Percentiles rank a stretch among this genome's conserved stretches.
phyloP scores from a whole-genome alignment of 441 rosid genomes.

The Corymbia citriodora region DNA sequence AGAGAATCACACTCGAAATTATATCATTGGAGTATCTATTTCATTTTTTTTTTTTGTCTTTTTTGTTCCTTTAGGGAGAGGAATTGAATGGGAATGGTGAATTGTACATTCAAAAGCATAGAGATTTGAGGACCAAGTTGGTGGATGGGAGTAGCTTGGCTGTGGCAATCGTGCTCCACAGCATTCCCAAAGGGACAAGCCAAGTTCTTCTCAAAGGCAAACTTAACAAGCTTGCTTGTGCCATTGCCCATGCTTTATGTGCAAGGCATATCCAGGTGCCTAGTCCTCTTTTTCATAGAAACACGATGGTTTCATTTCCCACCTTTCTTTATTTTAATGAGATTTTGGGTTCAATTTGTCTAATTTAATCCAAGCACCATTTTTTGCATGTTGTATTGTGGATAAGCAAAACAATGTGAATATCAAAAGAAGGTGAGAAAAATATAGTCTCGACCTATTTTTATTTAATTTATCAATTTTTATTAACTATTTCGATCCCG shows the following conservation, averaged over 20 bases:
- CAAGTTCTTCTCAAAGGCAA: conserved; percentile 43
- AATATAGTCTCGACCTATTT: too few relatives aligned
- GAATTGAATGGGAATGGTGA: conserved; percentile 41
- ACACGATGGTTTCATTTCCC: background rate
- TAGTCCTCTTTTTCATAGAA: background rate
- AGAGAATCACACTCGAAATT: background rate
- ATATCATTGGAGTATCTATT: background rate
- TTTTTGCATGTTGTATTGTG: too few relatives aligned
- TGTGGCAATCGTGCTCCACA: conserved; percentile 31
- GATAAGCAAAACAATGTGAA: too few relatives aligned
- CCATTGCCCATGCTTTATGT: conserved; percentile 26
- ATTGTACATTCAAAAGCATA: conserved; percentile 33
- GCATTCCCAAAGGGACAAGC: conserved; percentile 31
- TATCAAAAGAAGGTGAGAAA: too few relatives aligned
- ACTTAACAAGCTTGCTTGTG: conserved; percentile 32
- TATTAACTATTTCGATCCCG: too few relatives aligned
- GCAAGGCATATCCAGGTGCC: conserved; percentile 40
- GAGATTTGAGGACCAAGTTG: conserved; percentile 35
- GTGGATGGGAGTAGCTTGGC: conserved; percentile 58
- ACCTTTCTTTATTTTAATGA: too few relatives aligned
- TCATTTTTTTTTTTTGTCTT: background rate
- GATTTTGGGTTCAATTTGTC: too few relatives aligned
- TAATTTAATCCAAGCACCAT: too few relatives aligned
- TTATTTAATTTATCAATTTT: background rate
- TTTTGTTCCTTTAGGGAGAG: conserved; percentile 14